Evolutionary conservation across 768 basidiomycete species (phyloP), one percentile per base, ranked within the genome.

Genomic region (Naganishia friedmannii): DNA sequence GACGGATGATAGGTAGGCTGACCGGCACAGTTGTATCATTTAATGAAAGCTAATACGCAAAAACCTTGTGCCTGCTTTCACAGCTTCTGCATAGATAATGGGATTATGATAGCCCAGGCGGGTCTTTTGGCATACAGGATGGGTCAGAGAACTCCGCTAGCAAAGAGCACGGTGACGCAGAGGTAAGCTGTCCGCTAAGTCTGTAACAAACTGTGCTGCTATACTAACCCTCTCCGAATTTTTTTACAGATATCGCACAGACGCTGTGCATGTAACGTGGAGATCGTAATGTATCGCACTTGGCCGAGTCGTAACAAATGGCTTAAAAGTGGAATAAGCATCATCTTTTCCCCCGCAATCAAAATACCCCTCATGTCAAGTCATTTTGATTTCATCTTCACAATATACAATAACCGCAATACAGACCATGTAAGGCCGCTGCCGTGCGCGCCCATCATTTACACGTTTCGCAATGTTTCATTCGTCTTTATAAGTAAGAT

Each of bases 51-150:
- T 37, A 17, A 46, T 15, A 29, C 23, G 23, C 6, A n/a, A 23
- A 10, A 17, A 17, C 32, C 39, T 66, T 55, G 46, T n/a, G 37
- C 6, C 51, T 6, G 13, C 42, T 13, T 56, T 37, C 7, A 12
- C 37, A 95, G 94, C 66, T 98, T 95, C 81, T 98, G 96, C 82
- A 98, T 99, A 71, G 96, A 99, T 80, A 99, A 99, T 74, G 96
- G 96, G 0, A 95, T 98, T 74, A 99, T 99, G 96, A 98, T 99
- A 67, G 95, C 96, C 2, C 96, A 99, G 77, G 96, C 96, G 7
- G 96, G 96, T 6, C 85, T 99, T 32, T 84, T 99, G 45, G 88
- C 89, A 72, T 93, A 87, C 79, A 86, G 96, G 2, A 97, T 94
- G 93, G 96, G 95, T 29, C 85, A 88, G 71, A 81, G 82, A 56